These are phyloP conservation scores for Fonsecaea pedrosoi DNA, from an alignment of 2,329 filamentous ascomycete genomes.

Conservation along the genomic window DNA sequence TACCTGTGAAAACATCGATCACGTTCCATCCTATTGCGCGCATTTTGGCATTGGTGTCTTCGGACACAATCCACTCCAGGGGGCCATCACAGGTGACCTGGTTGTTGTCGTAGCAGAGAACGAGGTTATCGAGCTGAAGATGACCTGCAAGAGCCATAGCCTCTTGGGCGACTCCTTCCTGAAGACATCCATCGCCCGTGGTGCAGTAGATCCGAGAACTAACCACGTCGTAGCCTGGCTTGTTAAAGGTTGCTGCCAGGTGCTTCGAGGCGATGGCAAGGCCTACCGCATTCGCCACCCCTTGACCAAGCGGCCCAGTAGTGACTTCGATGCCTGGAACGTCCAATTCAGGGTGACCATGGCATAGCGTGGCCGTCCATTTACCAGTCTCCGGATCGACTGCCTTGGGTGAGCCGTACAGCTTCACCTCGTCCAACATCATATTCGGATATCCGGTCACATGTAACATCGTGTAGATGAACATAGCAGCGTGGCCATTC, in stretches of 20 bases:
- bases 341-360: constrained; percentile 59
- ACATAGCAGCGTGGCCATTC: constrained; percentile 51
- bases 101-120: constrained; percentile 67
- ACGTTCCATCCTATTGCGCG: constrained; percentile 63
- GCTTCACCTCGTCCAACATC: constrained; percentile 47
- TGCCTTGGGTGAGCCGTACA: constrained; percentile 42
- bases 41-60: constrained; percentile 66
- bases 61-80: constrained; percentile 61
- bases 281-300: constrained; percentile 65
- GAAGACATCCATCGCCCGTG: constrained; percentile 64
- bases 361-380: constrained; percentile 49
- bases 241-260: constrained; percentile 60
- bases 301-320: constrained; percentile 64
- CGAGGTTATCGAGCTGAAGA: constrained; percentile 62
- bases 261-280: constrained; percentile 64
- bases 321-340: constrained; percentile 63
- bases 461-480: constrained; percentile 45
- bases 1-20: constrained; percentile 60
- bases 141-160: constrained; percentile 64
- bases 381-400: constrained; percentile 30
- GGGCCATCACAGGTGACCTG: constrained; percentile 65
- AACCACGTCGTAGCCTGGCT: constrained; percentile 55
- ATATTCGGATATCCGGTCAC: constrained; percentile 45
- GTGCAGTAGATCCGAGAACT: constrained; percentile 62
- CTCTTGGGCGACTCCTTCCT: constrained; percentile 65